Conservation (phyloP, 2,329 filamentous ascomycete species). For the Colletotrichum nymphaeae region DNA sequence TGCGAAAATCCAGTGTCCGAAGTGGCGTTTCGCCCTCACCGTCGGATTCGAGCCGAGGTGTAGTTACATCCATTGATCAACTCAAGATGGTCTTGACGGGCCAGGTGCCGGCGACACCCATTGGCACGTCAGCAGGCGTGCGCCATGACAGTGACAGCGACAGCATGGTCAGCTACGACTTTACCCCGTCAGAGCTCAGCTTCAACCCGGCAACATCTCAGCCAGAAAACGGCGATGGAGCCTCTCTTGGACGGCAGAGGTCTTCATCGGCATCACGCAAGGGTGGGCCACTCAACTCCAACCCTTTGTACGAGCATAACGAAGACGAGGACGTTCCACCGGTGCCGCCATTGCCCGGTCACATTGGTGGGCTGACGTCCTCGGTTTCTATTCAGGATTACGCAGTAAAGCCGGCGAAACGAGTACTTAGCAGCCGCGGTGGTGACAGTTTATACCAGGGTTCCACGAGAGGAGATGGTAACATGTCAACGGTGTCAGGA, state of each 20-base stretch:
- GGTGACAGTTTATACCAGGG: constrained; percentile 47
- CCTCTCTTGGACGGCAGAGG: constrained; percentile 43
- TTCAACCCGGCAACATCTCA: constrained; percentile 57
- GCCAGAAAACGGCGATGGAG: constrained; percentile 42
- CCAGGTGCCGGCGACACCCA: constrained; percentile 54
- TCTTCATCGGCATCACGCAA: constrained; percentile 50
- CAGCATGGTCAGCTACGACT: constrained; percentile 78
- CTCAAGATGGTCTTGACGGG: constrained; percentile 71
- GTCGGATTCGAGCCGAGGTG: constrained; percentile 57
- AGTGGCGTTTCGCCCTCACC: constrained; percentile 60
- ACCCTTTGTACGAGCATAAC: constrained; percentile 49
- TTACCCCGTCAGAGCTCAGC: constrained; percentile 74
- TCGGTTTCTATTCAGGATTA: constrained; percentile 50
- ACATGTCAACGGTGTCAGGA: constrained; percentile 48
- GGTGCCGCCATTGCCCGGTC: constrained; percentile 64
- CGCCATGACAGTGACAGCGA: constrained; percentile 70
- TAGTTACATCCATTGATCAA: constrained; percentile 72
- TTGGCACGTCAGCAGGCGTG: constrained; percentile 49
- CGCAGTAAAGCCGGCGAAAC: constrained; percentile 46
- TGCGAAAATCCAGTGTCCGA: constrained; percentile 66
- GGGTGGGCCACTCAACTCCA: constrained; percentile 57
- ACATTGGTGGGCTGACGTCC: constrained; percentile 43
- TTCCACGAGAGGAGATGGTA: constrained; percentile 36
- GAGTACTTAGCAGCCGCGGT: constrained; percentile 55
- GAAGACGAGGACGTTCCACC: constrained; percentile 61